Evolutionary conservation across 257 asterid genomes (phyloP).

Genomic region (Paraleonurus japonicus): DNA sequence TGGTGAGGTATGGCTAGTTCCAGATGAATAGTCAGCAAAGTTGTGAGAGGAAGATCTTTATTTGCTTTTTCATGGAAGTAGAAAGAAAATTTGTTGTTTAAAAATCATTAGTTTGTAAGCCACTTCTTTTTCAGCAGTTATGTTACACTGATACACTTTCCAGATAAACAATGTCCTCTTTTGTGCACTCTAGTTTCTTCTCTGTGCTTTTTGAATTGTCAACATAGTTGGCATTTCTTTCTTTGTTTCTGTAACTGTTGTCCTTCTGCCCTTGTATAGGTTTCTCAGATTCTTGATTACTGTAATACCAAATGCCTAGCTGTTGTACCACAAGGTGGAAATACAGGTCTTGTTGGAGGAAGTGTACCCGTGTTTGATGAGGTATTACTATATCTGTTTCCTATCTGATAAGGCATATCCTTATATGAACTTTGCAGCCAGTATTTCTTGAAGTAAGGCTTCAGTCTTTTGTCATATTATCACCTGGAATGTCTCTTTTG

Average conservation of each 20-base stretch:
- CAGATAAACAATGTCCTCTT: constrained; percentile 8
- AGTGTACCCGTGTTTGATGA: constrained; percentile 96
- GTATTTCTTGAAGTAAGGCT: constrained; percentile 10
- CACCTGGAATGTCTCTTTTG: neutral
- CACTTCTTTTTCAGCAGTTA: neutral
- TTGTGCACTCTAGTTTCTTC: constrained; percentile 12
- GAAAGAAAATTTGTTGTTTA: constrained; percentile 2
- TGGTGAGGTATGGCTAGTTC: neutral
- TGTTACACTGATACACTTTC: neutral
- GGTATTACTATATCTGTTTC: constrained; percentile 48
- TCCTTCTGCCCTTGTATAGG: constrained; percentile 45
- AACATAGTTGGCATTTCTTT: constrained; percentile 5
- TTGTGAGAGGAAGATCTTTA: neutral
- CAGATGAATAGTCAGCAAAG: neutral
- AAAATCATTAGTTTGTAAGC: neutral
- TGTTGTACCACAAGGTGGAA: constrained; percentile 99
- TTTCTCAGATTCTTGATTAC: constrained; percentile 83
- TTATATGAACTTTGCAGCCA: neutral
- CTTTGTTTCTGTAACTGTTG: constrained; percentile 20
- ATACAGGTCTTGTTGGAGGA: constrained; percentile 99
- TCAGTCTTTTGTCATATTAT: constrained; percentile 7
- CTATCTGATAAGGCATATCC: constrained; percentile 7
- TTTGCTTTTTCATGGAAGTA: neutral
- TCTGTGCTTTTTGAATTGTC: constrained; percentile 7
- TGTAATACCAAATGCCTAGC: constrained; percentile 87